phyloP scores from a whole-genome alignment of 768 basidiomycete species.

The Calocybe indica region DNA sequence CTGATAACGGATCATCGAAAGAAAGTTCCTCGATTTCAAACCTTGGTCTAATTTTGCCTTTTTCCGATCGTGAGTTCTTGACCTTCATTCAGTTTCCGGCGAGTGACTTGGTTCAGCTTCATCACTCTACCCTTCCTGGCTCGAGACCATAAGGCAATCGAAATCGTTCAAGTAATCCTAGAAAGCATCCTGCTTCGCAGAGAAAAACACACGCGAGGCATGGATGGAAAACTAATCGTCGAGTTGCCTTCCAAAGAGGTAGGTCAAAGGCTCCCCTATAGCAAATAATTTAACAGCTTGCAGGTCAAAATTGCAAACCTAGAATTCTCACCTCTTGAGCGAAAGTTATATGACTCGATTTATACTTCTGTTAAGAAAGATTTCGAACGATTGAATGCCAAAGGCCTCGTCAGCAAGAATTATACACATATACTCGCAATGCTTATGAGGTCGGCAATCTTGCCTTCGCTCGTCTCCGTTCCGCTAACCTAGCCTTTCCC shows the following conservation, averaged over 20 bases:
- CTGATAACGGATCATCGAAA: conserved; percentile 18
- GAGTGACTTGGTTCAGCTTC: conserved; percentile 43
- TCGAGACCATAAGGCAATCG: conserved; percentile 87
- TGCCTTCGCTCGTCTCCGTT: not conserved
- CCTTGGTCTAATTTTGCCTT: conserved; percentile 83
- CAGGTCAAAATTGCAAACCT: conserved; percentile 68
- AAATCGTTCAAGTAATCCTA: conserved; percentile 91
- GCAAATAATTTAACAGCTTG: not conserved
- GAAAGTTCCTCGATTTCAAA: conserved; percentile 71
- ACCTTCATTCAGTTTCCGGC: not conserved
- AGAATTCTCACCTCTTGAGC: conserved; percentile 76
- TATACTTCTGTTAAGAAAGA: conserved; percentile 73
- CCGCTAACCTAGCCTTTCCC: not conserved
- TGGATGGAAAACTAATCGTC: conserved; percentile 81
- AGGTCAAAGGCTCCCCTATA: conserved; percentile 1
- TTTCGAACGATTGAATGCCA: conserved; percentile 75
- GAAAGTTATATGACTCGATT: conserved; percentile 85
- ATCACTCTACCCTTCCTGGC: conserved; percentile 90
- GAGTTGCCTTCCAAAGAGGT: conserved; percentile 86
- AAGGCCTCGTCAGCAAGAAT: conserved; percentile 74
- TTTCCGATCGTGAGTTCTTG: conserved; percentile 71
- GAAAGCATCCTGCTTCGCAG: conserved; percentile 83
- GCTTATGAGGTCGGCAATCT: conserved; percentile 78
- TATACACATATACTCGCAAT: conserved; percentile 89
- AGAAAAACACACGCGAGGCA: conserved; percentile 91